Percentiles rank a stretch among this genome's conserved stretches.
These are phyloP conservation scores for Podospora pseudopauciseta DNA, from an alignment of 495 filamentous ascomycete species.

Conservation along the genomic window DNA sequence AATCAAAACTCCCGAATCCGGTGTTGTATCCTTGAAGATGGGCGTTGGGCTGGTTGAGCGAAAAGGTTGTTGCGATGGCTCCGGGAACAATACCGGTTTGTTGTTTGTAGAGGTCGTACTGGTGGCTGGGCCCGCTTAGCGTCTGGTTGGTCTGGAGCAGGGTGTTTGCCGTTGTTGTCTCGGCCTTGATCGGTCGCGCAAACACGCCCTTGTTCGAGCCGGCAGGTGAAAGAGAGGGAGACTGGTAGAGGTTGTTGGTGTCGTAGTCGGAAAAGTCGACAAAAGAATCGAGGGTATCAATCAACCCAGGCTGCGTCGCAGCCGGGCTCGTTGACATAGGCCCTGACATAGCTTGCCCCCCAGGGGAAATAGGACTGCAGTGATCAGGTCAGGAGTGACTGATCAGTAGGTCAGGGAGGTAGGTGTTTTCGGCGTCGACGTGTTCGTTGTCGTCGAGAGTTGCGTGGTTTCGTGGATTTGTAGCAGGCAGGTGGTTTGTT, in stretches of 20 bases:
- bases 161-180: conserved; percentile 33
- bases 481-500: background rate
- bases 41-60: conserved; percentile 56
- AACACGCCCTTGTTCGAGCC: conserved; percentile 35
- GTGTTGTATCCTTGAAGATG: conserved; percentile 52
- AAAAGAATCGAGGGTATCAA: conserved; percentile 33
- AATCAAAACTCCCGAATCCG: conserved; percentile 44
- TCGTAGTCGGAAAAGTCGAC: conserved; percentile 51
- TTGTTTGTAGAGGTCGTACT: conserved; percentile 88
- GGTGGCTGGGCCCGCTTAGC: conserved; percentile 79
- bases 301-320: conserved; percentile 19
- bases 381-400: background rate
- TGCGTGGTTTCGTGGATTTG: background rate
- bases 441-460: background rate
- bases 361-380: background rate
- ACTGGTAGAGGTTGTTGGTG: conserved; percentile 35
- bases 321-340: conserved; percentile 28
- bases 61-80: conserved; percentile 65
- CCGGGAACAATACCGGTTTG: conserved; percentile 84
- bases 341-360: conserved; percentile 24
- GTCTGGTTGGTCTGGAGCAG: conserved; percentile 47
- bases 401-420: background rate
- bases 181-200: conserved; percentile 36
- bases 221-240: conserved; percentile 47
- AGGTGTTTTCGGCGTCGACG: background rate